These are phyloP conservation scores for Yamadazyma ubonensis DNA, from an alignment of 805 yeast species.

Conservation along the genomic window DNA sequence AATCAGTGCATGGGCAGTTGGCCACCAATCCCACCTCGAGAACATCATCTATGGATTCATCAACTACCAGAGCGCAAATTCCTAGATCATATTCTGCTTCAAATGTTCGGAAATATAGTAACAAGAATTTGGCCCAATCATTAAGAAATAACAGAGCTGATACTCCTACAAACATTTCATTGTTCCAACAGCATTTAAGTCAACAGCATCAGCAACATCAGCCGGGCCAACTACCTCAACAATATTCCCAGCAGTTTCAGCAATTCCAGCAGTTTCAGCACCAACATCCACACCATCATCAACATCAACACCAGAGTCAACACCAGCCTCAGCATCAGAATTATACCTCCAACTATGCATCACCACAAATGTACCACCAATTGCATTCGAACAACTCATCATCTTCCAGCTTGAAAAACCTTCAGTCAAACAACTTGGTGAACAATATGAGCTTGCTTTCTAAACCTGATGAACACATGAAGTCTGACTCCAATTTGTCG, in stretches of 20 bases:
- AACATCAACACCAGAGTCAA: background rate
- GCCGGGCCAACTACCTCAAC: slow-evolving; percentile 15
- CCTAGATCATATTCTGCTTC: slow-evolving; percentile 12
- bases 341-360: background rate
- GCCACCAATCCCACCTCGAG: slow-evolving; percentile 7
- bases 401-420: slow-evolving; percentile 15
- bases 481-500: slow-evolving; percentile 14
- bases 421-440: slow-evolving; percentile 14
- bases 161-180: slow-evolving; percentile 16
- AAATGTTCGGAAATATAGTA: slow-evolving; percentile 9
- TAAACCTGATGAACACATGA: slow-evolving; percentile 11
- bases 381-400: slow-evolving; percentile 16
- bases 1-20: slow-evolving; percentile 4
- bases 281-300: slow-evolving; percentile 6
- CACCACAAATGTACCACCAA: slow-evolving; percentile 5
- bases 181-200: slow-evolving; percentile 17
- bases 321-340: background rate
- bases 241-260: slow-evolving; percentile 15
- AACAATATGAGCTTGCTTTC: slow-evolving; percentile 9
- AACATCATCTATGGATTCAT: slow-evolving; percentile 7
- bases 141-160: slow-evolving; percentile 15
- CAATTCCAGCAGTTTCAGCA: slow-evolving; percentile 16
- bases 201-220: slow-evolving; percentile 17
- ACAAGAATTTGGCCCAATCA: slow-evolving; percentile 13
- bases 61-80: slow-evolving; percentile 2